phyloP scores from a whole-genome alignment of 2,329 filamentous ascomycete genomes.

The Myriosclerotinia duriaeana region DNA sequence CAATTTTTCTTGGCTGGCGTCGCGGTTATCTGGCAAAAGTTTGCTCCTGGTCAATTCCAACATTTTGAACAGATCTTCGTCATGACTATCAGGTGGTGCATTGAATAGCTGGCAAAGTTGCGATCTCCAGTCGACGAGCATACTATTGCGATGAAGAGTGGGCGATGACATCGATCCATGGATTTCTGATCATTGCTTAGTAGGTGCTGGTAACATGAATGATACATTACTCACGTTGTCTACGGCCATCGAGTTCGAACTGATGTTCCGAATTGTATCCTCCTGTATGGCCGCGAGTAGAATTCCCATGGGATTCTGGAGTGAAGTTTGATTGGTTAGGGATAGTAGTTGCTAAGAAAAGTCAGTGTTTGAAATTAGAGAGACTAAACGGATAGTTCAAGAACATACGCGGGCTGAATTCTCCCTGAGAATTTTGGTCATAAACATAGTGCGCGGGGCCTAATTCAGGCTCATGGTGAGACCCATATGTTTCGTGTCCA shows the following conservation, averaged over 20 bases:
- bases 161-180: constrained; percentile 19
- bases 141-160: constrained; percentile 16
- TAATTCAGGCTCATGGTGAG: constrained; percentile 8
- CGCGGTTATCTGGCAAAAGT: constrained; percentile 1
- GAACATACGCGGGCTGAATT: constrained; percentile 21
- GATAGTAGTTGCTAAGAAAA: constrained; percentile 15
- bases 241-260: constrained; percentile 19
- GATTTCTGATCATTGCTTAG: constrained; percentile 6
- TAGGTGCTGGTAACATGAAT: not conserved
- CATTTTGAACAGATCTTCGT: constrained; percentile 23
- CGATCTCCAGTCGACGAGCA: constrained; percentile 18
- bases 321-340: constrained; percentile 21
- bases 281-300: constrained; percentile 8
- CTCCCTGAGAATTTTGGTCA: constrained; percentile 17
- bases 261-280: constrained; percentile 23
- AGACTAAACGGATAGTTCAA: not conserved
- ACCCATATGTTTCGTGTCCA: constrained; percentile 13
- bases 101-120: constrained; percentile 23
- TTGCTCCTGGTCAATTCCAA: constrained; percentile 17
- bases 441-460: constrained; percentile 10
- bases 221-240: constrained; percentile 12
- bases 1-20: constrained; percentile 9
- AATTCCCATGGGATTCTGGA: constrained; percentile 24
- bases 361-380: not conserved
- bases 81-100: constrained; percentile 19